Evolutionary conservation across 2,329 filamentous ascomycete species (phyloP).

Genomic region (Aspergillus pseudoglaucus): DNA sequence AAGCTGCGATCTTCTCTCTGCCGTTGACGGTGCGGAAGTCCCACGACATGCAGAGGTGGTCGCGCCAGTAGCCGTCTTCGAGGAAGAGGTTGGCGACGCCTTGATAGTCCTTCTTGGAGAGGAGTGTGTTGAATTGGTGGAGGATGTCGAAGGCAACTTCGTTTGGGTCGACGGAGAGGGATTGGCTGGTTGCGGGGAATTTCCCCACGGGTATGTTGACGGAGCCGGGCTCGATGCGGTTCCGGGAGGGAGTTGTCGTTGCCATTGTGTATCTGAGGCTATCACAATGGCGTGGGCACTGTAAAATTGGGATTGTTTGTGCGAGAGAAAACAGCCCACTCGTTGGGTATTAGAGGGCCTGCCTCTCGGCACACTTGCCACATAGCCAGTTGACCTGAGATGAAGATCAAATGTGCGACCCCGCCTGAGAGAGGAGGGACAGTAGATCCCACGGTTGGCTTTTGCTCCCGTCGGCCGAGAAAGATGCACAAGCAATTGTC

Average conservation of each 20-base stretch:
- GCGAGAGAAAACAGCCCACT: no score
- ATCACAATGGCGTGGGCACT: not conserved
- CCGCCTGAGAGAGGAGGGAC: not conserved
- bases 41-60: constrained; percentile 53
- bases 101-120: constrained; percentile 28
- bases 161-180: constrained; percentile 29
- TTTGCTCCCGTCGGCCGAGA: no score
- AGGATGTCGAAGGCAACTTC: constrained; percentile 33
- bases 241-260: constrained; percentile 27
- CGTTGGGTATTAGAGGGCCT: no score
- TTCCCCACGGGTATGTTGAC: constrained; percentile 43
- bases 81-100: constrained; percentile 42
- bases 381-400: not conserved
- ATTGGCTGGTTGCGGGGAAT: constrained; percentile 36
- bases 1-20: constrained; percentile 31
- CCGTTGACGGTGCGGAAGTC: constrained; percentile 51
- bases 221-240: constrained; percentile 48
- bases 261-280: not conserved
- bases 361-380: not conserved
- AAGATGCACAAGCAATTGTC: no score
- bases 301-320: not conserved
- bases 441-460: no score
- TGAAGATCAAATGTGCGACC: not conserved
- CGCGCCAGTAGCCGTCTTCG: constrained; percentile 51
- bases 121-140: constrained; percentile 33